A percentile compares a stretch with the other conserved stretches of the same genome.
These are phyloP conservation scores for Porpolomopsis calyptriformis DNA, from an alignment of 768 basidiomycete species.

Conservation along the genomic window DNA sequence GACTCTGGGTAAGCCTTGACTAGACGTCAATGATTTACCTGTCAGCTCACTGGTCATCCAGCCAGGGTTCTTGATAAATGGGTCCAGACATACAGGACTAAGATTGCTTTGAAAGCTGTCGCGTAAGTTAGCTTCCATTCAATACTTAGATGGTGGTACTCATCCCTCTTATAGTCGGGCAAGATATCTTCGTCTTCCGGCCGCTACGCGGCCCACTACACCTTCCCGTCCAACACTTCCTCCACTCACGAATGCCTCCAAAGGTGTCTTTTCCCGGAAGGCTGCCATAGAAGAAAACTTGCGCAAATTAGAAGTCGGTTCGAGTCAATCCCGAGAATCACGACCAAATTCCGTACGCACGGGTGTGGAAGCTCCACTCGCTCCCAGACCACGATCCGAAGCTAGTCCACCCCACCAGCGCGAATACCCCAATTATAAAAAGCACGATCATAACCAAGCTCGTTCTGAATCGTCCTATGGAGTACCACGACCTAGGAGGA, in stretches of 20 bases:
- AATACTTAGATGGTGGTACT: slow-evolving; percentile 2
- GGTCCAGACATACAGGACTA: slow-evolving; percentile 57
- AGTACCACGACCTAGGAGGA: slow-evolving; percentile 6
- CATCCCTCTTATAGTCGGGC: slow-evolving; percentile 48
- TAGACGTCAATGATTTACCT: slow-evolving; percentile 9
- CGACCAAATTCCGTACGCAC: slow-evolving; percentile 10
- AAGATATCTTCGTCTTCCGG: slow-evolving; percentile 66
- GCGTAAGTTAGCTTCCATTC: slow-evolving; percentile 46
- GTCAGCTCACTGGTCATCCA: slow-evolving; percentile 17
- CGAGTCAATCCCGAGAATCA: slow-evolving; percentile 7
- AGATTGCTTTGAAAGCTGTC: slow-evolving; percentile 67
- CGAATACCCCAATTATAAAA: slow-evolving; percentile 15
- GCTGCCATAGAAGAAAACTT: neutral
- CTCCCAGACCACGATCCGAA: slow-evolving; percentile 28
- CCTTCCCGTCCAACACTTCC: slow-evolving; percentile 15
- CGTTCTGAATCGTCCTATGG: slow-evolving; percentile 17
- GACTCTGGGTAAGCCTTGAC: slow-evolving; percentile 43
- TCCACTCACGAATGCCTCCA: slow-evolving; percentile 7
- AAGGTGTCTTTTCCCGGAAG: slow-evolving; percentile 4
- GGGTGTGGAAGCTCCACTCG: slow-evolving; percentile 10
- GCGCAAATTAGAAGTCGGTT: neutral
- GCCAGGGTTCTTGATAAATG: slow-evolving; percentile 52
- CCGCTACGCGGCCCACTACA: slow-evolving; percentile 32
- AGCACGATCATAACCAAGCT: slow-evolving; percentile 22
- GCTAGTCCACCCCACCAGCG: slow-evolving; percentile 20